Percentiles rank a stretch among this genome's conserved stretches.
Conservation (phyloP, 2,329 filamentous ascomycete genomes). For the Neonectria hederae region DNA sequence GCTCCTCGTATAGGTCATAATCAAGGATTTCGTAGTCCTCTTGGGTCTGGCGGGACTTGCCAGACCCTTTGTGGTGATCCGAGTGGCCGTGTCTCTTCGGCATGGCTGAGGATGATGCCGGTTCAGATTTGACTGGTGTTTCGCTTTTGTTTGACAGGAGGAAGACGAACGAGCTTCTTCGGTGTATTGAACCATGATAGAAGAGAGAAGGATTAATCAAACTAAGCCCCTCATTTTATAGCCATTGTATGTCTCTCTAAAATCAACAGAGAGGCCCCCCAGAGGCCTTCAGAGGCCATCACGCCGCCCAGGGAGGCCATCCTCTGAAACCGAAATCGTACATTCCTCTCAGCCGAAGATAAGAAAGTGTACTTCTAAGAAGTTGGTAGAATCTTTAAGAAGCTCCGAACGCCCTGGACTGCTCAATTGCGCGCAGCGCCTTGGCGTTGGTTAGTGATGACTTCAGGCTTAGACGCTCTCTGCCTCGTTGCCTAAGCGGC, state of each 20-base stretch:
- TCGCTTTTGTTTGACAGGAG: background rate
- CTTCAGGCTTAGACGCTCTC: constrained; percentile 10
- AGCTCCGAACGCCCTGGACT: background rate
- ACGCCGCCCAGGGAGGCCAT: background rate
- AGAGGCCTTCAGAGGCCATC: background rate
- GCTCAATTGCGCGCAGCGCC: background rate
- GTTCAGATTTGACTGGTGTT: background rate
- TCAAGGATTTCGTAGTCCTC: constrained; percentile 29
- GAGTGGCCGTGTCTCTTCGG: constrained; percentile 27
- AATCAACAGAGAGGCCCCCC: background rate
- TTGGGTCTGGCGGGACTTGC: constrained; percentile 17
- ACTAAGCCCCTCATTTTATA: background rate
- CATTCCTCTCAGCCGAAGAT: background rate
- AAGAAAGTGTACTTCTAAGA: background rate
- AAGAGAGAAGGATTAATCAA: background rate
- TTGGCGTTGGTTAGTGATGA: constrained; percentile 13
- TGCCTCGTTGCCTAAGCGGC: constrained; percentile 26
- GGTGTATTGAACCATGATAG: background rate
- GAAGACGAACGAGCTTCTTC: background rate
- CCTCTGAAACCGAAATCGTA: background rate
- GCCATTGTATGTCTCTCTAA: background rate
- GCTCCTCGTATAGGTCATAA: background rate
- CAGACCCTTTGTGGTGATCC: constrained; percentile 23
- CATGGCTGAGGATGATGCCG: constrained; percentile 18
- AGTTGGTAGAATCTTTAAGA: background rate